phyloP scores from a whole-genome alignment of 106 monocot species.

The Platanthera guangdongensis region DNA sequence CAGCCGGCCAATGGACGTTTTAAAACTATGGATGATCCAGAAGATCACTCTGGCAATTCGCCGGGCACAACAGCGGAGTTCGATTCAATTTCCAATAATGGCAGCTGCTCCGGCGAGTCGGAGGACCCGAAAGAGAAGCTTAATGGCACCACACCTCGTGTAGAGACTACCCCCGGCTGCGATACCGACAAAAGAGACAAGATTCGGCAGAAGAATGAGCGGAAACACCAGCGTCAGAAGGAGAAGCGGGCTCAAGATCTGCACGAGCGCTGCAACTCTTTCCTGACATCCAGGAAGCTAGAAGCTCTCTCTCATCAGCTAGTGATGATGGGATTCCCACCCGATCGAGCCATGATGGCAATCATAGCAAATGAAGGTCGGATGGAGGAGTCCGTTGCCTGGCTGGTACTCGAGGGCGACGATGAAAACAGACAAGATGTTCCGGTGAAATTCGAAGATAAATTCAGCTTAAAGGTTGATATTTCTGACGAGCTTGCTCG shows the following conservation, averaged over 20 bases:
- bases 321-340: slow-evolving; percentile 79
- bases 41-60: slow-evolving; percentile 37
- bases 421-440: slow-evolving; percentile 28
- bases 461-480: slow-evolving; percentile 55
- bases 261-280: slow-evolving; percentile 56
- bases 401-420: slow-evolving; percentile 57
- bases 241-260: slow-evolving; percentile 79
- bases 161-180: slow-evolving; percentile 51
- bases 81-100: slow-evolving; percentile 74
- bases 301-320: slow-evolving; percentile 63
- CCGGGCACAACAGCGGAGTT: slow-evolving; percentile 37
- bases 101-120: slow-evolving; percentile 70
- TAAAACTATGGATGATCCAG: slow-evolving; percentile 25
- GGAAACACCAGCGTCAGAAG: slow-evolving; percentile 83
- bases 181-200: slow-evolving; percentile 86
- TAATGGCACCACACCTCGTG: slow-evolving; percentile 11
- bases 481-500: slow-evolving; percentile 66
- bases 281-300: slow-evolving; percentile 77
- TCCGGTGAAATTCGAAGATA: slow-evolving; percentile 23
- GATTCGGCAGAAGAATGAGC: slow-evolving; percentile 89
- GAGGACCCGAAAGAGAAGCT: slow-evolving; percentile 68
- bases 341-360: slow-evolving; percentile 62
- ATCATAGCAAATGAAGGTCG: slow-evolving; percentile 74
- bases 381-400: slow-evolving; percentile 67
- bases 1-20: slow-evolving; percentile 28